Evolutionary conservation across 2,329 filamentous ascomycete species (phyloP).

Genomic region (Calonectria pseudoturangicola): DNA sequence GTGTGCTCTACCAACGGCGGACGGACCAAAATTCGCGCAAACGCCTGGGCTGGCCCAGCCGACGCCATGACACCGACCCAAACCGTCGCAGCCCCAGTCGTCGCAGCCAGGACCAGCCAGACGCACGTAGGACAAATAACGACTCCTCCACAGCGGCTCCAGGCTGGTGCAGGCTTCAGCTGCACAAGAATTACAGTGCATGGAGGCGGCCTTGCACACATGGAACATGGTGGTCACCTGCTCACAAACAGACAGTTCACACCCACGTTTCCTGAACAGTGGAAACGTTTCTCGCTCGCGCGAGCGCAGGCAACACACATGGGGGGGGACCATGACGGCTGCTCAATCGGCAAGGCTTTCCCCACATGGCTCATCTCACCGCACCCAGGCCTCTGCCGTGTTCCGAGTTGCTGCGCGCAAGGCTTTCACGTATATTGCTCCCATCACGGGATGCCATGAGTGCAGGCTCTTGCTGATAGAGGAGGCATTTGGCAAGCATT

Average conservation of each 20-base stretch:
- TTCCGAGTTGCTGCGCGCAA: conserved; percentile 51
- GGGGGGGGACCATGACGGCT: conserved; percentile 17
- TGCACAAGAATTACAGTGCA: conserved; percentile 27
- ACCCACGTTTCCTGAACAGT: background rate
- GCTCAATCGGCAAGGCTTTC: conserved; percentile 45
- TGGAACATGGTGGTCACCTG: conserved; percentile 15
- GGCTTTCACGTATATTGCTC: conserved; percentile 26
- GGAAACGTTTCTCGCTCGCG: conserved; percentile 20
- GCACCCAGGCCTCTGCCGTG: conserved; percentile 54
- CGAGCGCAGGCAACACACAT: conserved; percentile 14
- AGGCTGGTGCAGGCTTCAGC: conserved; percentile 6
- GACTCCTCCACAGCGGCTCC: conserved; percentile 17
- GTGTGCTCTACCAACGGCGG: conserved; percentile 23
- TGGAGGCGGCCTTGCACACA: conserved; percentile 15
- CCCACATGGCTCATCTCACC: conserved; percentile 56
- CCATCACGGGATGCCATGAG: conserved; percentile 16
- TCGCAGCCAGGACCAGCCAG: conserved; percentile 18
- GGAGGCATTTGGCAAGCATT: conserved; percentile 13
- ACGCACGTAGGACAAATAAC: conserved; percentile 16
- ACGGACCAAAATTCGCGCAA: conserved; percentile 42
- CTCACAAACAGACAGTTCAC: conserved; percentile 7
- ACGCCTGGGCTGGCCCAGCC: conserved; percentile 30
- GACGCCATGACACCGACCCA: conserved; percentile 29
- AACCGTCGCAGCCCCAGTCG: conserved; percentile 29
- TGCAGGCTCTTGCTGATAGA: background rate